Base-by-base conservation (phyloP, 1,284 basidiomycete species). In the Tremellales sp. region DNA sequence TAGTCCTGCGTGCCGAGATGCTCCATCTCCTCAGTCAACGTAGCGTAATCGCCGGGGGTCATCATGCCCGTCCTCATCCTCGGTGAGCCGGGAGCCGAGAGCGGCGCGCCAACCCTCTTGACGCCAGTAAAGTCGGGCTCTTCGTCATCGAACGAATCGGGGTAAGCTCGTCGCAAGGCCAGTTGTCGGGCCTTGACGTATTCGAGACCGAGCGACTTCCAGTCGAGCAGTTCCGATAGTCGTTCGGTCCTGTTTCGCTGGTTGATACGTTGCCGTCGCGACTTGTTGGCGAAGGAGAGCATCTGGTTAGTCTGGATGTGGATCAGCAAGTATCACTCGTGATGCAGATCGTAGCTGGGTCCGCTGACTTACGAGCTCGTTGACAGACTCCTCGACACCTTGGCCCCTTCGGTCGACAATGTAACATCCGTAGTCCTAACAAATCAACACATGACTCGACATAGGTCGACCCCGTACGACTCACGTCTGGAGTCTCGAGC, bases 151-250 rank as follows among this genome's bases (percentile, higher is more conserved):
- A 97, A 98, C 51, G 87, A 84, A 64, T 97, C 92, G 1, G 94
- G 94, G 74, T 98, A 97, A 11, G 94, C 94, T 43, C 94, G 80
- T 57, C 94, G 79, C 48, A 98, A 79, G 23, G 91, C 91, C 49
- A 97, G 79, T 76, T 96, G 92, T 44, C 94, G 79, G 31, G 90
- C 88, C 78, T 97, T 98, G 69, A 86, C 86, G 74, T 98, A 98
- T 74, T 98, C 94, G 58, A 97, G 83, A 4, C 94, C 94, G 23
- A 98, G 78, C 63, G 92, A 90, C 79, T 98, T 98, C 94, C 94
- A 97, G 75, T 98, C 94, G 53, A 98, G 79, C 49, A 98, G 74
- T 40, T 94, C 94, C 43, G 84, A 86, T 4, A 97, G 79, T 31
- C 92, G 83, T 74, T 98, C 94, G 51, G 97, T 94, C 47, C 94